These are phyloP conservation scores for Craterostigma plantagineum DNA, from an alignment of 257 asterid genomes.

Conservation along the genomic window DNA sequence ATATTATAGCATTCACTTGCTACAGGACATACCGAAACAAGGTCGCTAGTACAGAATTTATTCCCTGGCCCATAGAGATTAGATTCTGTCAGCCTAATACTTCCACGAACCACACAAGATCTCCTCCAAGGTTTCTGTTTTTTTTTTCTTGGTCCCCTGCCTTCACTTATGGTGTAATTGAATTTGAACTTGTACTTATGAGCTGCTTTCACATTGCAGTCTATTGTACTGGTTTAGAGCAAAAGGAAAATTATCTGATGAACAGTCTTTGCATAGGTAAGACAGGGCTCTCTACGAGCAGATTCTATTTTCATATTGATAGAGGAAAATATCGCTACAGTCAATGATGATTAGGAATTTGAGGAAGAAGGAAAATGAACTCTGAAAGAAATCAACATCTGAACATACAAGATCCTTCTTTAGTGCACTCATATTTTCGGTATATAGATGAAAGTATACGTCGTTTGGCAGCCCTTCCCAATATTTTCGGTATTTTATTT, in stretches of 20 bases:
- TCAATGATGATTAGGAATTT: too few species aligned
- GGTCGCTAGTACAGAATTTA: conserved; percentile 48
- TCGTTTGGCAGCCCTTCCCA: too few species aligned
- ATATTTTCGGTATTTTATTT: neutral
- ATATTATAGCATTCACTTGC: conserved; percentile 9
- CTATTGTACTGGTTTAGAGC: conserved; percentile 93
- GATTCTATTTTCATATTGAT: too few species aligned
- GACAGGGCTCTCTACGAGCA: conserved; percentile 9
- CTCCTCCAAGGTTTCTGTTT: conserved; percentile 70
- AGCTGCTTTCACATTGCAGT: too few species aligned
- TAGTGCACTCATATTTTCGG: too few species aligned
- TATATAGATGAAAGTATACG: too few species aligned
- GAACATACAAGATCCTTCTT: too few species aligned
- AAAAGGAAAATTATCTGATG: conserved; percentile 76
- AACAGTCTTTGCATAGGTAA: conserved; percentile 84
- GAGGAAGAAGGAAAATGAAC: too few species aligned
- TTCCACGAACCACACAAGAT: conserved; percentile 41
- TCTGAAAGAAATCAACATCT: too few species aligned
- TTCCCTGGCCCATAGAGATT: conserved; percentile 88
- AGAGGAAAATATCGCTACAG: too few species aligned
- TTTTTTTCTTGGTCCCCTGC: conserved; percentile 4
- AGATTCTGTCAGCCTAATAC: conserved; percentile 67
- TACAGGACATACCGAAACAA: conserved; percentile 75
- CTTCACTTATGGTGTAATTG: too few species aligned
- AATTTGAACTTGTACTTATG: too few species aligned